phyloP scores from a whole-genome alignment of 768 basidiomycete genomes.

The Lactarius hatsudake region DNA sequence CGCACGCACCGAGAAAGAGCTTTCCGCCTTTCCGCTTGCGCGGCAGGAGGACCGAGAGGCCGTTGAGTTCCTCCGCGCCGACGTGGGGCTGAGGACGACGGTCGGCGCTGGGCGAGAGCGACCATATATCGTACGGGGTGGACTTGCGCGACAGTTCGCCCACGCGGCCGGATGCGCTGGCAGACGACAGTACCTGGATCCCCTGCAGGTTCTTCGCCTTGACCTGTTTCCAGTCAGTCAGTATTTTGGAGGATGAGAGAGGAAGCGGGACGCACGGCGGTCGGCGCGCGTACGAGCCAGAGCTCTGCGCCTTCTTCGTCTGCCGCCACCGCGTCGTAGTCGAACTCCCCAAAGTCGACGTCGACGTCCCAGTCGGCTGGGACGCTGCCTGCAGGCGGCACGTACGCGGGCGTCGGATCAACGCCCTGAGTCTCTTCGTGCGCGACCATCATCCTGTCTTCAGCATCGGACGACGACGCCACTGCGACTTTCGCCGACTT shows the following conservation, averaged over 20 bases:
- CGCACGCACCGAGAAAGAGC: constrained; percentile 23
- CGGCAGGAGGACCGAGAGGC: constrained; percentile 24
- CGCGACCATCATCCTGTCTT: not conserved
- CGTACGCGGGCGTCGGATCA: not conserved
- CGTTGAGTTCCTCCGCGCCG: constrained; percentile 24
- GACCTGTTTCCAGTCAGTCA: not conserved
- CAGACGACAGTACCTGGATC: not conserved
- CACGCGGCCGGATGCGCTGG: constrained; percentile 7
- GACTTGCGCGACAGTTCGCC: constrained; percentile 19
- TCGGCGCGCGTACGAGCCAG: constrained; percentile 27
- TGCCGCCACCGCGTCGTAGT: constrained; percentile 24
- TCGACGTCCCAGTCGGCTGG: constrained; percentile 10
- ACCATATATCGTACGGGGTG: constrained; percentile 22
- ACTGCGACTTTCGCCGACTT: not conserved
- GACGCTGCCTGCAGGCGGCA: not conserved
- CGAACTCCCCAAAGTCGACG: constrained; percentile 27
- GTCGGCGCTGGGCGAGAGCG: not conserved
- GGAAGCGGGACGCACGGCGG: constrained; percentile 4
- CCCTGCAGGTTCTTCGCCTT: constrained; percentile 17
- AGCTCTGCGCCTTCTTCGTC: constrained; percentile 25
- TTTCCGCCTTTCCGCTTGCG: constrained; percentile 23
- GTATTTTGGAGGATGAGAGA: too few species aligned
- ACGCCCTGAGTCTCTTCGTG: not conserved
- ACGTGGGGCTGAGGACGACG: not conserved
- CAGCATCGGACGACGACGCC: not conserved